Conservation (phyloP, 441 rosid species). For the Capsella rubella region DNA sequence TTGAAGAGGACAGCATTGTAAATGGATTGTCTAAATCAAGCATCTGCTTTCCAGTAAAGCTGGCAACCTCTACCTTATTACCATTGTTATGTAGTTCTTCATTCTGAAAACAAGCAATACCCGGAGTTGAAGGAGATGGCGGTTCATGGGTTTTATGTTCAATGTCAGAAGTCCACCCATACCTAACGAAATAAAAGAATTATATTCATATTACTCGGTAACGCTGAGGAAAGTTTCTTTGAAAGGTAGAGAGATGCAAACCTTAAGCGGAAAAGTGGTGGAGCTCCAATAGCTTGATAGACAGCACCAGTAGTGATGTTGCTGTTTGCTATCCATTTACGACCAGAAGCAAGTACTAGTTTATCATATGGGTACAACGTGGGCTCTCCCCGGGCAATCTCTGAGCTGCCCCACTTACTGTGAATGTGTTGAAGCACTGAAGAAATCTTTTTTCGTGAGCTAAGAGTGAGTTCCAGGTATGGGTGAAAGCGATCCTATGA, state of each 20-base stretch:
- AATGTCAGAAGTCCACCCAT: constrained; percentile 70
- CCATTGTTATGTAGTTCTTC: constrained; percentile 43
- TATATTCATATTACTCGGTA: constrained; percentile 28
- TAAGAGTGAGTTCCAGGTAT: constrained; percentile 85
- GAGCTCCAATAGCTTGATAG: constrained; percentile 65
- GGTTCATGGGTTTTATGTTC: constrained; percentile 37
- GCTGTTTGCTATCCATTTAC: constrained; percentile 64
- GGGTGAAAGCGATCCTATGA: constrained; percentile 83
- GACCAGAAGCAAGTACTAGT: constrained; percentile 41
- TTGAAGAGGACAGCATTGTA: constrained; percentile 28
- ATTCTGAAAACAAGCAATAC: constrained; percentile 40
- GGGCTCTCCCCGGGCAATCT: constrained; percentile 67
- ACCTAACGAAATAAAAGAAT: constrained; percentile 53
- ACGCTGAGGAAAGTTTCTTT: constrained; percentile 7
- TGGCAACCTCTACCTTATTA: constrained; percentile 24
- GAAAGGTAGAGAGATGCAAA: constrained; percentile 37
- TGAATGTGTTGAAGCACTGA: constrained; percentile 82
- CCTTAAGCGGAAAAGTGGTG: constrained; percentile 86
- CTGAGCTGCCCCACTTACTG: constrained; percentile 81
- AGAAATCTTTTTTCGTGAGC: constrained; percentile 72
- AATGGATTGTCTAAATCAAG: constrained; percentile 33
- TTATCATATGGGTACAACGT: constrained; percentile 59
- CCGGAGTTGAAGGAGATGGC: constrained; percentile 49
- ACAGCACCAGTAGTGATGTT: constrained; percentile 60
- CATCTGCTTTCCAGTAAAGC: constrained; percentile 24